Evolutionary conservation across 345 rosid species (phyloP).

Genomic region (Bruguiera gymnorhiza): DNA sequence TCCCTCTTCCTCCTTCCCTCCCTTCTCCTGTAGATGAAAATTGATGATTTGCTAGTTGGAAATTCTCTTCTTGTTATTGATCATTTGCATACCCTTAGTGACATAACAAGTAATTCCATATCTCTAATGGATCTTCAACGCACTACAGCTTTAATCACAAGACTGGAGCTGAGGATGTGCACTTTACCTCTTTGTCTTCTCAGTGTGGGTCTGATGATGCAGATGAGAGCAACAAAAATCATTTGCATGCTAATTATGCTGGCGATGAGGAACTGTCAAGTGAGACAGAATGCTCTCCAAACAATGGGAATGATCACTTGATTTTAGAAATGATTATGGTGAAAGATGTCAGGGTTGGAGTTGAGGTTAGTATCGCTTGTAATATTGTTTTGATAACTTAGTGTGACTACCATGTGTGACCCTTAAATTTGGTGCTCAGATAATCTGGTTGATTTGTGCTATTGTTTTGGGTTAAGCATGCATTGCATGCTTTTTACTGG

Average conservation of each 20-base stretch:
- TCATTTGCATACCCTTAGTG: no score
- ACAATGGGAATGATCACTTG: slow-evolving; percentile 30
- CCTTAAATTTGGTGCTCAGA: no score
- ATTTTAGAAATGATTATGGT: slow-evolving; percentile 85
- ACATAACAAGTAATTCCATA: no score
- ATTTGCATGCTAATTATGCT: slow-evolving; percentile 14
- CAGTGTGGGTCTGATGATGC: slow-evolving; percentile 49
- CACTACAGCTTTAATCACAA: slow-evolving; percentile 80
- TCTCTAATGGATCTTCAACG: neutral
- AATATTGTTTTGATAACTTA: neutral
- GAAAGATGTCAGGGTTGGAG: slow-evolving; percentile 64
- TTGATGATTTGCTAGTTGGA: no score
- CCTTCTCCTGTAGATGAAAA: no score
- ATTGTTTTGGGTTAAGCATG: no score
- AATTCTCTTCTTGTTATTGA: no score
- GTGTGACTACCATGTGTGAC: neutral
- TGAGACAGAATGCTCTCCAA: slow-evolving; percentile 25
- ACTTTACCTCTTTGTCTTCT: slow-evolving; percentile 53
- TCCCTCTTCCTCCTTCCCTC: no score
- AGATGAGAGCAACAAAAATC: slow-evolving; percentile 7
- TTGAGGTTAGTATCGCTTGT: slow-evolving; percentile 45
- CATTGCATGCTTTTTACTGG: no score
- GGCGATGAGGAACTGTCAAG: slow-evolving; percentile 30
- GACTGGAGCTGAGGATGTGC: slow-evolving; percentile 87
- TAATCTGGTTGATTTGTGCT: no score